Evolutionary conservation across 257 asterid species (phyloP).

Genomic region (Capsicum chinense): DNA sequence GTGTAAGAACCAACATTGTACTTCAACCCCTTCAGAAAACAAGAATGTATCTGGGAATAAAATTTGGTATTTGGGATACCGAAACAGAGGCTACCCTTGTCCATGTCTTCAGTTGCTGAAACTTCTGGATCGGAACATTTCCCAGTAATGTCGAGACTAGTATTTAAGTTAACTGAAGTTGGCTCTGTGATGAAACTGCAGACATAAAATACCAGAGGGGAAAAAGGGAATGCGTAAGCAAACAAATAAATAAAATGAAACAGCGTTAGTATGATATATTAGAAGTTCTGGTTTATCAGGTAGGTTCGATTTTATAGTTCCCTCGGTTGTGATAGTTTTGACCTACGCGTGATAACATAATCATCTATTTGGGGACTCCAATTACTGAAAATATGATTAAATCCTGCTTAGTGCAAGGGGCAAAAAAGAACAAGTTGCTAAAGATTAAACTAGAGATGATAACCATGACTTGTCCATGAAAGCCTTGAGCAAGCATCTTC

Average conservation of each 20-base stretch:
- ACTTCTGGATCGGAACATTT: slow-evolving; percentile 43
- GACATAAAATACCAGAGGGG: neutral
- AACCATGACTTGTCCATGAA: neutral
- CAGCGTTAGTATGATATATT: neutral
- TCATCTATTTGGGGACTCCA: neutral
- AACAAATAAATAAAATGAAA: slow-evolving; percentile 15
- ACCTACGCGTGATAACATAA: neutral
- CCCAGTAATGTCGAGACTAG: slow-evolving; percentile 50
- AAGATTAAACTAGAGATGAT: neutral
- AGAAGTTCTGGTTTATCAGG: neutral
- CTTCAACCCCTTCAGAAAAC: slow-evolving; percentile 68
- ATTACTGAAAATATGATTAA: neutral
- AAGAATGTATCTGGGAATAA: slow-evolving; percentile 55
- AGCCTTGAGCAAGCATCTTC: neutral
- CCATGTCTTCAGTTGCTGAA: slow-evolving; percentile 36
- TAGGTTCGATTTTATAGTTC: neutral
- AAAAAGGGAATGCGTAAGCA: neutral
- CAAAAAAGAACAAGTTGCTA: neutral
- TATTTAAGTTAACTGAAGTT: slow-evolving; percentile 70
- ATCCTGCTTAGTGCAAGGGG: neutral
- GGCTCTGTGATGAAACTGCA: slow-evolving; percentile 77
- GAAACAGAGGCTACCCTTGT: slow-evolving; percentile 42
- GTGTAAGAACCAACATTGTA: slow-evolving; percentile 59
- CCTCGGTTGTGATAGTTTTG: neutral
- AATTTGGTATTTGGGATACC: slow-evolving; percentile 56